Evolutionary conservation across 257 asterid genomes (phyloP).

Genomic region (Solanum chilense): DNA sequence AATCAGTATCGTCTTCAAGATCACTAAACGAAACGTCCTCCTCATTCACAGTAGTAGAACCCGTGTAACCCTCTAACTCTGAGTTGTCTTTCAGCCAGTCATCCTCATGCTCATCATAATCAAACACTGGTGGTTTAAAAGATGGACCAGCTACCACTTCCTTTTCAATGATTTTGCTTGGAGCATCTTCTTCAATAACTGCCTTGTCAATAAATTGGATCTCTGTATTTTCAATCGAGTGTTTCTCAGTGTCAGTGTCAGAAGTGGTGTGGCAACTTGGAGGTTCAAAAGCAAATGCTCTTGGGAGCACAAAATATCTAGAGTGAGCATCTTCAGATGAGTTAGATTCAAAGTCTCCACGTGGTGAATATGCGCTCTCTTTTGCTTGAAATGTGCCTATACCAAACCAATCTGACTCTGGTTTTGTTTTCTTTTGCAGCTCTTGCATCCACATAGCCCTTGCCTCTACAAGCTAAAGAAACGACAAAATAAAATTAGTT

Average conservation of each 20-base stretch:
- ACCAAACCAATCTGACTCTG: constrained; percentile 47
- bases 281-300: constrained; percentile 23
- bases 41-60: constrained; percentile 35
- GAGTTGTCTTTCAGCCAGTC: constrained; percentile 80
- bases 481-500: neutral
- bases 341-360: constrained; percentile 19
- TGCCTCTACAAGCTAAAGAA: constrained; percentile 61
- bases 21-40: constrained; percentile 97
- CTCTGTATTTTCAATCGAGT: constrained; percentile 30
- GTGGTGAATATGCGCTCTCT: constrained; percentile 32
- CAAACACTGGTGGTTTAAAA: constrained; percentile 17
- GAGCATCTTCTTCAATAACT: constrained; percentile 45
- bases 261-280: constrained; percentile 16
- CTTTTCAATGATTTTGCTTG: constrained; percentile 29
- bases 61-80: constrained; percentile 53
- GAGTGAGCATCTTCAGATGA: constrained; percentile 30
- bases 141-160: constrained; percentile 36
- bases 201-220: constrained; percentile 49
- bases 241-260: constrained; percentile 42
- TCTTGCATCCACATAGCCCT: constrained; percentile 90
- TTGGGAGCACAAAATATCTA: constrained; percentile 13
- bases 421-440: constrained; percentile 73
- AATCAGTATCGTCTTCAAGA: constrained; percentile 80
- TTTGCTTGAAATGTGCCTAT: constrained; percentile 26
- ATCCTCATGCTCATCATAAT: constrained; percentile 45